Evolutionary conservation across 306 rosid genomes (phyloP).

Genomic region (Luffa aegyptiaca): DNA sequence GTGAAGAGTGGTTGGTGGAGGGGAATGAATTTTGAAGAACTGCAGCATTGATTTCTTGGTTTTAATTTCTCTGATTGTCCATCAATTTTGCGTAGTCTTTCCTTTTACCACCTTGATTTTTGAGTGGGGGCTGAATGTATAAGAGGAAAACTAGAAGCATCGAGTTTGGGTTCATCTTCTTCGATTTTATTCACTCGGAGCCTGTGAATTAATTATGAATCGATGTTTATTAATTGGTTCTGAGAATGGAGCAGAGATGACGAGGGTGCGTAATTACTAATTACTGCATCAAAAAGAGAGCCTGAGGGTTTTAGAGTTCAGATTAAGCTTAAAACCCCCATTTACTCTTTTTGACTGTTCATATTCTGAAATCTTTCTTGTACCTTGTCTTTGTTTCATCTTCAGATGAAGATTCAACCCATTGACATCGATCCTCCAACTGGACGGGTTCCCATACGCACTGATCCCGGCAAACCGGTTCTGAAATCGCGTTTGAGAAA

Average conservation of each 20-base stretch:
- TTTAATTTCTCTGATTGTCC: neutral
- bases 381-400: conserved; percentile 18
- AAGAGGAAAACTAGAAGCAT: neutral
- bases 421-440: conserved; percentile 50
- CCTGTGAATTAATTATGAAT: conserved; percentile 10
- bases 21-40: conserved; percentile 8
- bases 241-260: conserved; percentile 31
- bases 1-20: neutral
- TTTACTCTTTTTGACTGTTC: neutral
- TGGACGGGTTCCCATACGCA: conserved; percentile 33
- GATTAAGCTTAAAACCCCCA: neutral
- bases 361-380: neutral
- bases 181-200: conserved; percentile 8
- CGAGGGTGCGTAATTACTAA: conserved; percentile 10
- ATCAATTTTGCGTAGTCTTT: conserved; percentile 1
- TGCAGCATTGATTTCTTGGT: conserved; percentile 5
- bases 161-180: conserved; percentile 11
- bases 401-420: conserved; percentile 93
- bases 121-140: neutral
- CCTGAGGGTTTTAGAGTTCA: neutral
- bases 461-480: conserved; percentile 57
- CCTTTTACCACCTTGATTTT: neutral
- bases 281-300: neutral
- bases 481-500: conserved; percentile 65
- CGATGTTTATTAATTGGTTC: conserved; percentile 10